These are phyloP conservation scores for Mrakiaceae sp. DNA, from an alignment of 1,284 basidiomycete genomes.

Conservation along the genomic window DNA sequence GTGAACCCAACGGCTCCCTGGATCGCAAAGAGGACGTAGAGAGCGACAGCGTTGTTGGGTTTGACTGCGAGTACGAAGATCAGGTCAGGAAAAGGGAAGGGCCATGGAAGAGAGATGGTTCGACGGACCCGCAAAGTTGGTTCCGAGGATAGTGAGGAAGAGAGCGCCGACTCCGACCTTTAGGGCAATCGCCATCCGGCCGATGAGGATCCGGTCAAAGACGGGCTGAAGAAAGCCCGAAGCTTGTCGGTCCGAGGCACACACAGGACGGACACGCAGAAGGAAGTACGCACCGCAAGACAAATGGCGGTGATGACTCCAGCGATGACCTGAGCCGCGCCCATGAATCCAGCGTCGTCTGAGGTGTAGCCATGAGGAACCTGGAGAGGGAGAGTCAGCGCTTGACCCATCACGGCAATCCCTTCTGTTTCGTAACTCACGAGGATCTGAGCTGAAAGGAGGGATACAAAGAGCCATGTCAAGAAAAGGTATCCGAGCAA, in stretches of 20 bases:
- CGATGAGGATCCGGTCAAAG: neutral
- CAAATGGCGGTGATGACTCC: neutral
- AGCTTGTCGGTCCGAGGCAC: too few relatives aligned
- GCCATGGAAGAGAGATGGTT: too few relatives aligned
- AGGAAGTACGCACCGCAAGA: neutral
- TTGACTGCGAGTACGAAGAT: neutral
- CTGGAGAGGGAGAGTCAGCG: neutral
- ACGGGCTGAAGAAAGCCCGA: neutral
- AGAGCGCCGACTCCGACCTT: neutral
- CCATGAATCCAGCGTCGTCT: neutral
- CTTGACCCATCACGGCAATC: too few relatives aligned
- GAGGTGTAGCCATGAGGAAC: neutral
- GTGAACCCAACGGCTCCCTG: neutral
- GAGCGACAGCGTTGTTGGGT: neutral
- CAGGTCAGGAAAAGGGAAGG: too few relatives aligned
- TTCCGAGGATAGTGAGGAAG: neutral
- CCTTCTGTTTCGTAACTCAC: too few relatives aligned
- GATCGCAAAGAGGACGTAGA: neutral
- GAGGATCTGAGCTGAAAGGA: neutral
- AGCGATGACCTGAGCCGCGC: neutral
- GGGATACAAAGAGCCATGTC: neutral
- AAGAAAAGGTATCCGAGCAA: neutral
- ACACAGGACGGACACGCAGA: too few relatives aligned
- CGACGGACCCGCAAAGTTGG: neutral
- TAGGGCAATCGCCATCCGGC: neutral